phyloP scores from a whole-genome alignment of 305 asterid genomes.

The Fraxinus dipetala region DNA sequence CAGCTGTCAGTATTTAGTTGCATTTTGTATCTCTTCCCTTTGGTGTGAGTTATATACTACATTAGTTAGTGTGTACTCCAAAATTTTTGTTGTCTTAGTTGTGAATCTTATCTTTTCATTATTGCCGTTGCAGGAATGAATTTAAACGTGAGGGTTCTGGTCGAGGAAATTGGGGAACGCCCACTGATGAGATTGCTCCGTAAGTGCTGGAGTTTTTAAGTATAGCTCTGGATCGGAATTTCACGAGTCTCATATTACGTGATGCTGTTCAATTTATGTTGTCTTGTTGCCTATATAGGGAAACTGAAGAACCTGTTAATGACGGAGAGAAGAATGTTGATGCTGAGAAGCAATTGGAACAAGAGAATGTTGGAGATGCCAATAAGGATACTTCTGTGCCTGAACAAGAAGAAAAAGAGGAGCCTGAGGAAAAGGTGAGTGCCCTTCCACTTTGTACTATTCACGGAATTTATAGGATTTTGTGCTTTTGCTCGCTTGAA shows the following conservation, averaged over 20 bases:
- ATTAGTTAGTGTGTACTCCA: neutral
- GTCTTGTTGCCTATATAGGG: conserved; percentile 29
- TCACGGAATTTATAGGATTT: neutral
- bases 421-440: conserved; percentile 67
- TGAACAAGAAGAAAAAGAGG: conserved; percentile 45
- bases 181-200: conserved; percentile 49
- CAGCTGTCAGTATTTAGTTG: neutral
- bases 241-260: neutral
- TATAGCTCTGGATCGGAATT: neutral
- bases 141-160: conserved; percentile 75
- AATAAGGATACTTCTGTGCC: conserved; percentile 41
- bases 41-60: neutral
- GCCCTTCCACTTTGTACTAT: neutral
- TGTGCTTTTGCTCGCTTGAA: neutral
- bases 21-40: neutral
- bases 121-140: conserved; percentile 35
- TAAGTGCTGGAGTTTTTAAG: conserved; percentile 25
- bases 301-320: conserved; percentile 38
- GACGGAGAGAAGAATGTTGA: conserved; percentile 51
- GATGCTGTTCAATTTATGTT: neutral
- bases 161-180: conserved; percentile 70
- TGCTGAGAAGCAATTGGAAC: conserved; percentile 43
- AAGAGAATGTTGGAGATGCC: conserved; percentile 44
- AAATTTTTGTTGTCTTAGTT: neutral
- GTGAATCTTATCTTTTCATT: neutral